Conservation (phyloP, 2,329 filamentous ascomycete genomes). For the Knoxdaviesia capensis region DNA sequence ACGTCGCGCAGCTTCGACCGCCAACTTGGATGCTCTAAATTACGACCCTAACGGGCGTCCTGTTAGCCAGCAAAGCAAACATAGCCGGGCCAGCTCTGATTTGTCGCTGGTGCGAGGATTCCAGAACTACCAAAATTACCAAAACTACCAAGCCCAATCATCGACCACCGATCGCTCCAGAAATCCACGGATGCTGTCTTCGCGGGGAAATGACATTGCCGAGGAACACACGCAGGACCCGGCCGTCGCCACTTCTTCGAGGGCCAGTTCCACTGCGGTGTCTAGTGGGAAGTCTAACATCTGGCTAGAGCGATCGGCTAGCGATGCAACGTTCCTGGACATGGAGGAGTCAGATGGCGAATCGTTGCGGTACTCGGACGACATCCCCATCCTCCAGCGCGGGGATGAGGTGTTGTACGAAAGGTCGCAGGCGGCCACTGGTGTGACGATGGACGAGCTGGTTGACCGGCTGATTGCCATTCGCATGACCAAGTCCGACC, state of each 20-base stretch:
- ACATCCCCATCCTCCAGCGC: slow-evolving; percentile 45
- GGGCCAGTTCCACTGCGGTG: slow-evolving; percentile 10
- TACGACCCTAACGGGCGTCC: slow-evolving; percentile 25
- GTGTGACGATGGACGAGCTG: slow-evolving; percentile 45
- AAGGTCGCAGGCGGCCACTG: slow-evolving; percentile 16
- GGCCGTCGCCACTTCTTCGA: slow-evolving; percentile 9
- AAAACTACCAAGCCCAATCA: no score
- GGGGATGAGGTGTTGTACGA: slow-evolving; percentile 42
- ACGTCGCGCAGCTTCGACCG: slow-evolving; percentile 39
- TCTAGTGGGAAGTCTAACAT: slow-evolving; percentile 23
- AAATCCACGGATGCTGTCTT: no score
- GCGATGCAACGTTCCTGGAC: slow-evolving; percentile 38
- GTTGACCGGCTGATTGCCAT: slow-evolving; percentile 73
- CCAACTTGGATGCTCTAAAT: slow-evolving; percentile 33
- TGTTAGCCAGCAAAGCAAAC: slow-evolving; percentile 40
- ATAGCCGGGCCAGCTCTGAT: slow-evolving; percentile 53
- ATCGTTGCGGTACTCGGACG: slow-evolving; percentile 42
- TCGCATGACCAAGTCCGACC: slow-evolving; percentile 69
- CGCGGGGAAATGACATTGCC: no score
- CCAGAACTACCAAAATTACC: no score
- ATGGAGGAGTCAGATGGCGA: slow-evolving; percentile 52
- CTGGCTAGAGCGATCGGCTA: slow-evolving; percentile 23
- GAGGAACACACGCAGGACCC: neutral
- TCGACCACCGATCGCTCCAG: no score
- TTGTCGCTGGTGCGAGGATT: slow-evolving; percentile 38